Base-by-base conservation (phyloP, 345 rosid species). In the Carallia pectinifolia region DNA sequence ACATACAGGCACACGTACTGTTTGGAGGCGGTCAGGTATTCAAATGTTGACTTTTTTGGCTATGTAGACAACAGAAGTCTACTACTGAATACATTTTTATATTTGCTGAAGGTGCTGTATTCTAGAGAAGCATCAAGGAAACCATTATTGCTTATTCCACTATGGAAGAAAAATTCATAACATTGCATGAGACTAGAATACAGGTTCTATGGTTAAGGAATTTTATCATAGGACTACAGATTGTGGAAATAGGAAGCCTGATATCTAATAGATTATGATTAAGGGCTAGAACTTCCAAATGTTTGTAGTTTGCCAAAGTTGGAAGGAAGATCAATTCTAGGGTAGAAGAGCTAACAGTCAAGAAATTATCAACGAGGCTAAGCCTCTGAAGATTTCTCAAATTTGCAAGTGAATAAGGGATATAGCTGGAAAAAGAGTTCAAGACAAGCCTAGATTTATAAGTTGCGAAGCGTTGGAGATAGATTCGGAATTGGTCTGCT, bases 401-500 rank as follows among this genome's bases (percentile, higher is more conserved):
- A 18, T 70, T n/a, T 6, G 79, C 73, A 53, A 77, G 29, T 30
- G 63, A 4, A 17, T 39, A 48, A n/a, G 81, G 81, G 31, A 70
- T 33, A 12, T 4, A 36, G 3, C 84, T 76, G 16, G 66, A 39
- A 47, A 81, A 77, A 27, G 52, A 77, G 66, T 81, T 81, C 0
- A n/a, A 0, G 23, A 7, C 9, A 76, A 6, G 9, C 27, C 61
- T 3, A 77, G 5, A 17, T 1, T 0, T 7, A 0, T 16, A 30
- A 77, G 76, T 1, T 60, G 30, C 1, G 81, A 76, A 37, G 65
- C 67, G 52, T 73, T 80, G 34, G 58, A 61, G 61, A 77, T 65
- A 4, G 79, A 71, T 5, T 9, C 0, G 84, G 81, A 10, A 77
- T 12, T 6, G 13, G 30, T n/a, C 81, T 76, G 2, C 18, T 27